Percentiles rank a stretch among this genome's conserved stretches.
phyloP scores from a whole-genome alignment of 306 rosid species.

The Dalbergia cultrata region DNA sequence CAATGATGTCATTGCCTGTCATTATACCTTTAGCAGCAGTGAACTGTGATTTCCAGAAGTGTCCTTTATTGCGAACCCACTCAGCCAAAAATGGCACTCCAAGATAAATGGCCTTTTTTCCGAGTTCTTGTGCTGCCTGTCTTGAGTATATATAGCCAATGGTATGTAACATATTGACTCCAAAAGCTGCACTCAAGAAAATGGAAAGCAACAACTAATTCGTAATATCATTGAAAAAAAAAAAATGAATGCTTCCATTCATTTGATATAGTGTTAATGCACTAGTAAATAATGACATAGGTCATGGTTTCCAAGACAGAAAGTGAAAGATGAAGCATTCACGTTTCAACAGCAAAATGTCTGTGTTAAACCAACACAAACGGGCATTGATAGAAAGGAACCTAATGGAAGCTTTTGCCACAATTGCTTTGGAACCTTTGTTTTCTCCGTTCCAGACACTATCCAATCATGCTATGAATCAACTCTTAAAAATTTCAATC shows the following conservation, averaged over 20 bases:
- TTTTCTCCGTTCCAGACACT: no score
- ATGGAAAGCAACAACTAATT: slow-evolving; percentile 22
- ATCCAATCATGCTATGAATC: no score
- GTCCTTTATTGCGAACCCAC: slow-evolving; percentile 94
- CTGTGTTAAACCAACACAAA: background rate
- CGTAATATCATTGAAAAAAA: slow-evolving; percentile 18
- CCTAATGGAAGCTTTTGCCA: no score
- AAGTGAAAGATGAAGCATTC: background rate
- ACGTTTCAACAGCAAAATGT: slow-evolving; percentile 19
- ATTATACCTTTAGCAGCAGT: slow-evolving; percentile 88
- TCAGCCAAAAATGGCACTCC: slow-evolving; percentile 94
- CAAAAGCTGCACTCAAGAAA: slow-evolving; percentile 66
- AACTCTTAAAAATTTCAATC: background rate
- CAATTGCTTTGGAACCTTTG: no score
- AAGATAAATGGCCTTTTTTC: slow-evolving; percentile 85
- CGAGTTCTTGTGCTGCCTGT: slow-evolving; percentile 97
- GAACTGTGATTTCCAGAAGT: slow-evolving; percentile 90
- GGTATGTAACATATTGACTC: slow-evolving; percentile 76
- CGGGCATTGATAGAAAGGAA: no score
- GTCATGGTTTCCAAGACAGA: background rate
- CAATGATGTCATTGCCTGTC: background rate
- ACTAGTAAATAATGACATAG: background rate
- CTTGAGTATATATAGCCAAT: slow-evolving; percentile 85
- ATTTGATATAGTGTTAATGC: background rate
- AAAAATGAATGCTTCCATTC: no score